Evolutionary conservation across 148 eudicot species (phyloP).

Genomic region (Persicaria tinctoria): DNA sequence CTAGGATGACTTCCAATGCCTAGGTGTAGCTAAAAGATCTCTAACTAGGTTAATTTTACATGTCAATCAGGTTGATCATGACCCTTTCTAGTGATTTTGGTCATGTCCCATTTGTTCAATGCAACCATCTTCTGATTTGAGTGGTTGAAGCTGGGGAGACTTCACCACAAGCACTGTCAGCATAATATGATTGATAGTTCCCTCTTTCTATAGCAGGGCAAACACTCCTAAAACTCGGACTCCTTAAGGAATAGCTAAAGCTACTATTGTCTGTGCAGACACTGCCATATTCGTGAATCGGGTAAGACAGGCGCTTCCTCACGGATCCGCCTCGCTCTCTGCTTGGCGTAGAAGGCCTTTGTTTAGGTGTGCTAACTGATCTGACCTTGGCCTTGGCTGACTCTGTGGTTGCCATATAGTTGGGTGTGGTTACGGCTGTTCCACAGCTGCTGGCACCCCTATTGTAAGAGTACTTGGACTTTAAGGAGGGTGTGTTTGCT

Average conservation of each 20-base stretch:
- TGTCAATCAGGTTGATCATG: neutral
- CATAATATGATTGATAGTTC: conserved; percentile 31
- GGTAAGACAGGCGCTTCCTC: conserved; percentile 64
- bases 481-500: conserved; percentile 55
- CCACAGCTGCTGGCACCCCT: conserved; percentile 5
- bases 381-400: conserved; percentile 75
- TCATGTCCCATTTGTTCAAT: conserved; percentile 21
- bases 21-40: neutral
- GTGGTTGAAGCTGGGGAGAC: conserved; percentile 83
- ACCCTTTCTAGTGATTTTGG: neutral
- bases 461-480: conserved; percentile 25
- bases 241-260: conserved; percentile 41
- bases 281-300: conserved; percentile 30
- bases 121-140: conserved; percentile 72
- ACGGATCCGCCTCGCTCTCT: conserved; percentile 49
- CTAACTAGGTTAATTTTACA: neutral
- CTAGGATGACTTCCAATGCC: neutral
- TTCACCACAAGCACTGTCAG: conserved; percentile 65
- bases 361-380: conserved; percentile 55
- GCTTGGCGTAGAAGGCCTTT: conserved; percentile 56
- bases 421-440: conserved; percentile 22
- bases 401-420: conserved; percentile 82
- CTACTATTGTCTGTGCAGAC: conserved; percentile 24
- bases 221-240: conserved; percentile 81
- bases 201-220: conserved; percentile 16